A percentile compares a stretch with the other conserved stretches of the same genome.
These are phyloP conservation scores for Lipomyces spencermartinsiae DNA, from an alignment of 805 yeast species.

Conservation along the genomic window DNA sequence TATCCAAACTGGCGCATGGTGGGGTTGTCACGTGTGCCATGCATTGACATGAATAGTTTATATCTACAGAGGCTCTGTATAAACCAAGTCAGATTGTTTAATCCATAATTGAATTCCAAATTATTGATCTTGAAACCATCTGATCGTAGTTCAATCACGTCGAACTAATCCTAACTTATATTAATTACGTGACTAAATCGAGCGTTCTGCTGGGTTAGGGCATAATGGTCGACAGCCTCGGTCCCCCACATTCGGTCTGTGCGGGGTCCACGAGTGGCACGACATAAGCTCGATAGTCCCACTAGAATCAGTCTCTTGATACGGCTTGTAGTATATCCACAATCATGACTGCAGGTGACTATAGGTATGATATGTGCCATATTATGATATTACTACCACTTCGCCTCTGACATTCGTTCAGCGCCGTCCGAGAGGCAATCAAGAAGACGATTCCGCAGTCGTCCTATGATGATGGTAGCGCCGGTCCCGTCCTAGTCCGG, in stretches of 20 bases:
- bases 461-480: constrained; percentile 69
- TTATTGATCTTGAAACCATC: too few species aligned
- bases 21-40: background rate
- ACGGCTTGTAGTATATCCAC: background rate
- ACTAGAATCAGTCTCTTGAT: too few species aligned
- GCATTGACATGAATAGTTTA: background rate
- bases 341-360: constrained; percentile 19
- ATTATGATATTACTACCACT: too few species aligned
- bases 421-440: constrained; percentile 49
- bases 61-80: background rate
- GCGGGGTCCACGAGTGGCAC: too few species aligned
- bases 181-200: too few species aligned
- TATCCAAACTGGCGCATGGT: background rate
- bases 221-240: too few species aligned
- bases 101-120: too few species aligned
- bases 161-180: too few species aligned
- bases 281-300: too few species aligned
- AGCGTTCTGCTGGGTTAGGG: too few species aligned
- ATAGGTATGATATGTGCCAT: constrained; percentile 23
- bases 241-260: too few species aligned
- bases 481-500: constrained; percentile 75
- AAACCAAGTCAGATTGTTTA: background rate
- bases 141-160: too few species aligned
- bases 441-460: constrained; percentile 47
- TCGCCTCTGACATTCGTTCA: constrained; percentile 1